Conservation (phyloP, 176 grass and related monocot species). For the Saccharum spontaneum region DNA sequence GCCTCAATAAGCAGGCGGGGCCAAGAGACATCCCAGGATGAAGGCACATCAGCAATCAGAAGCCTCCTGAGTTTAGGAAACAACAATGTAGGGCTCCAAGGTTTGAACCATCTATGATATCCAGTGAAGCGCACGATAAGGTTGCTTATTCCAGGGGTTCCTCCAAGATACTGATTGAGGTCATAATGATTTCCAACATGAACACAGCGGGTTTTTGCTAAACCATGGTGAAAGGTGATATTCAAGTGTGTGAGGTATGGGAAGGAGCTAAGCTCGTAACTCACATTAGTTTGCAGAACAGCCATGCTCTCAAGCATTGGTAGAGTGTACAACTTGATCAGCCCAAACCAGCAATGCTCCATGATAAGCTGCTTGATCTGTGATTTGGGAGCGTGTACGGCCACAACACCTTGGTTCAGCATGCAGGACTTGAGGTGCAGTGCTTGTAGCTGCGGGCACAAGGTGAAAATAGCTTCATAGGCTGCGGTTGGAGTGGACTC, state of each 20-base stretch:
- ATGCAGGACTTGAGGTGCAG: constrained; percentile 22
- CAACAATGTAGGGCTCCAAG: not conserved
- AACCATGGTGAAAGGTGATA: not conserved
- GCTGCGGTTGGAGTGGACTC: not conserved
- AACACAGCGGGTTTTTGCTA: not conserved
- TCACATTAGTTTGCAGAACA: not conserved
- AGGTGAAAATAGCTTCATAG: not conserved
- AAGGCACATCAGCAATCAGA: constrained; percentile 13
- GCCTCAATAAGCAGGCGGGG: not conserved
- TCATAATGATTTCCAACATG: not conserved
- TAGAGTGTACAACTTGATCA: not conserved
- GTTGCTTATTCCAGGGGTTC: not conserved
- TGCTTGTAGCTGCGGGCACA: constrained; percentile 31
- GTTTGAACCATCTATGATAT: constrained; percentile 13
- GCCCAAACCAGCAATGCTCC: not conserved
- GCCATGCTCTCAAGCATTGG: constrained; percentile 25
- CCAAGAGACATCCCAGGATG: constrained; percentile 24
- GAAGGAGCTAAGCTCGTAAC: not conserved
- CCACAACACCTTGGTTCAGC: not conserved
- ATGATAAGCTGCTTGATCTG: constrained; percentile 21
- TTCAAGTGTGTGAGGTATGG: constrained; percentile 7
- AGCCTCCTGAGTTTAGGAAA: constrained; percentile 1
- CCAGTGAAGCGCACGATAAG: constrained; percentile 8
- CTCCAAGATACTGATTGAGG: not conserved
- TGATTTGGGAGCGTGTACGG: not conserved